Evolutionary conservation across 805 yeast genomes (phyloP).

Genomic region (Lipomyces starkeyi): DNA sequence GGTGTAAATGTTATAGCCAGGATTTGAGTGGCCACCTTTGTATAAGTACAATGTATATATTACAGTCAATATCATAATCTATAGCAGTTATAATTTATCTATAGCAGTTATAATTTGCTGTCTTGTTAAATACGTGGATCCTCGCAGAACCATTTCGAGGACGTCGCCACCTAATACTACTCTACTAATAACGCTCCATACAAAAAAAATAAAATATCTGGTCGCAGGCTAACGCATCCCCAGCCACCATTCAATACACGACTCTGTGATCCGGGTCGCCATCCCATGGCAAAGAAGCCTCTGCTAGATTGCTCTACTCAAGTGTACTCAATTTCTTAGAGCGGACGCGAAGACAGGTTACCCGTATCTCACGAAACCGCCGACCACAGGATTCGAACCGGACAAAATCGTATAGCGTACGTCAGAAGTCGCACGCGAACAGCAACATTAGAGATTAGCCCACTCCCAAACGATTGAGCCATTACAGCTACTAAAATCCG

Average conservation of each 20-base stretch:
- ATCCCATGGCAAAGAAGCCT: conserved; percentile 37
- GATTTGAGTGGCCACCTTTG: background rate
- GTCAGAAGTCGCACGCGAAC: conserved; percentile 14
- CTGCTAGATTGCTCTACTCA: conserved; percentile 39
- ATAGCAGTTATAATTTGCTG: no score
- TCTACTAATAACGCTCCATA: no score
- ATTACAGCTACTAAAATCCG: conserved; percentile 30
- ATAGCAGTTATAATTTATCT: no score
- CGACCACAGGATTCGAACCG: conserved; percentile 39
- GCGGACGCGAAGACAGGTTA: conserved; percentile 30
- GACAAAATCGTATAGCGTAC: conserved; percentile 25
- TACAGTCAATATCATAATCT: background rate
- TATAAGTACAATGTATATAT: background rate
- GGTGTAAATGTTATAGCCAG: background rate
- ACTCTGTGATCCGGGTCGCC: conserved; percentile 36
- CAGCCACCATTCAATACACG: conserved; percentile 28
- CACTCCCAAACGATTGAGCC: conserved; percentile 33
- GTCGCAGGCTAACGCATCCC: conserved; percentile 27
- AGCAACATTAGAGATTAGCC: conserved; percentile 10
- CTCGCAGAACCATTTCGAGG: no score
- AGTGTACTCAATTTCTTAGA: conserved; percentile 32
- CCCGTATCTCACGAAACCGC: conserved; percentile 27
- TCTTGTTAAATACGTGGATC: no score
- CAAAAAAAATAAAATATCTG: conserved; percentile 9
- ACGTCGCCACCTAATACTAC: no score